Evolutionary conservation across 2,329 filamentous ascomycete species (phyloP).

Genomic region (Exophiala spinifera): DNA sequence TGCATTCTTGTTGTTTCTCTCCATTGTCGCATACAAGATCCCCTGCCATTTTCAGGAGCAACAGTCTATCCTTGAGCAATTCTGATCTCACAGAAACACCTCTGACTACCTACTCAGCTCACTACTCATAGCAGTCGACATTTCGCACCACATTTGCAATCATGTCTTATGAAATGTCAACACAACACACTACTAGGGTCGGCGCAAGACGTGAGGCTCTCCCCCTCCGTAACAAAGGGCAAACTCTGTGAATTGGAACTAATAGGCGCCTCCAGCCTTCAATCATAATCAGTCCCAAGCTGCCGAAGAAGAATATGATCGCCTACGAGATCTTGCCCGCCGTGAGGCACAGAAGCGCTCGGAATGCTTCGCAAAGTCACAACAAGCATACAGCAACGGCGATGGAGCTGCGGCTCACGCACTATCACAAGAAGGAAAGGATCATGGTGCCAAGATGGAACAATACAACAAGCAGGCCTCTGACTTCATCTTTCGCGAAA

Average conservation of each 20-base stretch:
- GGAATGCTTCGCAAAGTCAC: conserved; percentile 72
- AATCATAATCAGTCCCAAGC: conserved; percentile 66
- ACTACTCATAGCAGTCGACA: not conserved
- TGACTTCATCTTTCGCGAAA: conserved; percentile 92
- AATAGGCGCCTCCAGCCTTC: conserved; percentile 58
- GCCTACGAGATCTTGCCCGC: conserved; percentile 77
- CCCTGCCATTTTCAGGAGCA: too few relatives aligned
- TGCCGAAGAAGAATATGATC: conserved; percentile 85
- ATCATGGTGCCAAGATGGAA: conserved; percentile 79
- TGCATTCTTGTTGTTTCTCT: not conserved
- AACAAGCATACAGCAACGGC: conserved; percentile 76
- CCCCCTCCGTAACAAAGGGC: not conserved
- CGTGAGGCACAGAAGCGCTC: conserved; percentile 75
- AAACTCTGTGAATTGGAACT: not conserved
- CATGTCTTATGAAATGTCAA: conserved; percentile 43
- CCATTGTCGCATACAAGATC: not conserved
- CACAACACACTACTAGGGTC: conserved; percentile 36
- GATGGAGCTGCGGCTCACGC: conserved; percentile 81
- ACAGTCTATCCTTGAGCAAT: too few relatives aligned
- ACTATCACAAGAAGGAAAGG: conserved; percentile 79
- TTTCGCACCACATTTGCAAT: conserved; percentile 1
- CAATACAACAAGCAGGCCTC: conserved; percentile 87
- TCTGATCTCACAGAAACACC: not conserved
- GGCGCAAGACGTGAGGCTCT: conserved; percentile 24
- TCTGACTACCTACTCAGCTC: too few relatives aligned